A percentile compares a stretch with the other conserved stretches of the same genome.
Conservation (phyloP, 176 grass and related monocot species). For the Alloteropsis semialata region DNA sequence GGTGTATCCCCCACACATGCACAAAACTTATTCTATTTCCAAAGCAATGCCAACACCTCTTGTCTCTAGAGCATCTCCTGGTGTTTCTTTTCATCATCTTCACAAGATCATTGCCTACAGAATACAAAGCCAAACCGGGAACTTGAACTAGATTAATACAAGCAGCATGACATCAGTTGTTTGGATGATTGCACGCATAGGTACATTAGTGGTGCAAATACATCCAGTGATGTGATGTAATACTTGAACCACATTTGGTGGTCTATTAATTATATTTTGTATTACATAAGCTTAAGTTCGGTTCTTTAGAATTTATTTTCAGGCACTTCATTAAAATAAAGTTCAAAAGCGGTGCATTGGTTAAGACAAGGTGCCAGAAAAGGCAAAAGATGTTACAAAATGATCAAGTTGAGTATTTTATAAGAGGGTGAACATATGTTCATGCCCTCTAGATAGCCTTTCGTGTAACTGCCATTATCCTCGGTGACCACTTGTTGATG, state of each 20-base stretch:
- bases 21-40: conserved; percentile 11
- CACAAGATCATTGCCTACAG: background rate
- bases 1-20: background rate
- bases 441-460: conserved; percentile 3
- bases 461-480: conserved; percentile 27
- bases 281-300: background rate
- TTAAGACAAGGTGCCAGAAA: background rate
- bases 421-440: background rate
- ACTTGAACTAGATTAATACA: background rate
- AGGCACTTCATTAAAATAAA: background rate
- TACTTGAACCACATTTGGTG: background rate
- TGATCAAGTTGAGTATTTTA: conserved; percentile 25
- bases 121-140: conserved; percentile 14
- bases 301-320: background rate
- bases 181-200: background rate
- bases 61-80: conserved; percentile 16
- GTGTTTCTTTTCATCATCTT: background rate
- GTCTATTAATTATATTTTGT: background rate
- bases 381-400: background rate
- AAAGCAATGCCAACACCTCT: conserved; percentile 20
- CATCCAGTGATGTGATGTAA: background rate
- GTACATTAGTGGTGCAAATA: background rate
- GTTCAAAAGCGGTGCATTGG: background rate
- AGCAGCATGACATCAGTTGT: background rate
- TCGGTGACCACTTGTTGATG: conserved; percentile 7